These are phyloP conservation scores for Mucor ambiguus DNA, from an alignment of 371 early-diverging fungal species.

Conservation along the genomic window DNA sequence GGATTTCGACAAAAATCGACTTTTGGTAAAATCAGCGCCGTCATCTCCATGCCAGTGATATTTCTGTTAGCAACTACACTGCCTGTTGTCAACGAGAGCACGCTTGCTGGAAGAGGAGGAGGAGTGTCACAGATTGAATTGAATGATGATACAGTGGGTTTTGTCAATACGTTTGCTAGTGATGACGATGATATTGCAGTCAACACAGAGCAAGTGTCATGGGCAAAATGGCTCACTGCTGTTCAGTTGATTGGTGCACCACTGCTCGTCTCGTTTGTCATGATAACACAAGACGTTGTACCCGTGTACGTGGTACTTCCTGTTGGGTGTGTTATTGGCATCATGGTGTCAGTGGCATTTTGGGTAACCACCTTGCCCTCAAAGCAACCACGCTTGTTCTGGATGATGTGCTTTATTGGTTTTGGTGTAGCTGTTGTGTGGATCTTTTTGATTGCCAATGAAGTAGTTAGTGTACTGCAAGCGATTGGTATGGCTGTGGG, in stretches of 20 bases:
- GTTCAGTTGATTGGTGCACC: constrained; percentile 46
- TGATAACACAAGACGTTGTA: constrained; percentile 26
- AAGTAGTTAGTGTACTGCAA: constrained; percentile 81
- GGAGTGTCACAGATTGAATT: constrained; percentile 12
- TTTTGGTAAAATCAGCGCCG: constrained; percentile 53
- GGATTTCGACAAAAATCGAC: constrained; percentile 55
- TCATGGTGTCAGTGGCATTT: constrained; percentile 20
- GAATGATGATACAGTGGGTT: constrained; percentile 32
- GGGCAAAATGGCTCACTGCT: constrained; percentile 55
- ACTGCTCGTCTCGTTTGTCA: constrained; percentile 37
- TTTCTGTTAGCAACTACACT: constrained; percentile 57
- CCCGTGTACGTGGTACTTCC: constrained; percentile 31
- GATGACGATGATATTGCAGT: constrained; percentile 10
- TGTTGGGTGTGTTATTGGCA: constrained; percentile 28
- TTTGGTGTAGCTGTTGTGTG: constrained; percentile 74
- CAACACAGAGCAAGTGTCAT: constrained; percentile 17
- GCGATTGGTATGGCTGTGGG: constrained; percentile 76
- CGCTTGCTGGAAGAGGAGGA: constrained; percentile 6
- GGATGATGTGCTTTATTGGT: constrained; percentile 68
- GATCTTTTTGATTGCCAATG: constrained; percentile 84
- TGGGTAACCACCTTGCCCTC: constrained; percentile 33
- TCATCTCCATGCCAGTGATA: constrained; percentile 57
- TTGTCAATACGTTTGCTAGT: constrained; percentile 24
- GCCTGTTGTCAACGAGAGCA: constrained; percentile 58
- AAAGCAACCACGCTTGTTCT: constrained; percentile 38